Conservation (phyloP, 306 rosid species). For the Rosa lucieae region DNA sequence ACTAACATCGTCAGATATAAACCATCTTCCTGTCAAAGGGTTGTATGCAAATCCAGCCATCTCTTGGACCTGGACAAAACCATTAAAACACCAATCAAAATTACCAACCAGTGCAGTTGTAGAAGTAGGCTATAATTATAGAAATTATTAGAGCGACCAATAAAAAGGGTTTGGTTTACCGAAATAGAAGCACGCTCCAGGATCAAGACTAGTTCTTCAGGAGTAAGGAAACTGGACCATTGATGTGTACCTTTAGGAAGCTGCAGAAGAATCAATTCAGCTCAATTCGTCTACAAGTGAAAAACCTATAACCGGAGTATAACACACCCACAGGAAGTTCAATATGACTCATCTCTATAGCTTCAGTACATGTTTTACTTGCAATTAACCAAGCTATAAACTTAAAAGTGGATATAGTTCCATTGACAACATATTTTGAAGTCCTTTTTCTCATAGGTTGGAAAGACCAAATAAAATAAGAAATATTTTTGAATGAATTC, state of each 20-base stretch:
- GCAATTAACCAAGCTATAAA: neutral
- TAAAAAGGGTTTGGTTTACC: constrained; percentile 33
- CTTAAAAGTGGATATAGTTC: no score
- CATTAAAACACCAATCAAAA: constrained; percentile 17
- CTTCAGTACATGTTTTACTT: neutral
- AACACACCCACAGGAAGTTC: neutral
- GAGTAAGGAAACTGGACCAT: constrained; percentile 80
- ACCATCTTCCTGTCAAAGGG: constrained; percentile 87
- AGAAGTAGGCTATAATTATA: no score
- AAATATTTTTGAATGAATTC: no score
- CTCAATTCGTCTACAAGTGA: neutral
- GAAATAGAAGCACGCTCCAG: constrained; percentile 66
- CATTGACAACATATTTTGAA: no score
- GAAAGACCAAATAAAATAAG: no score
- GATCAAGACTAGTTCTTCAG: constrained; percentile 79
- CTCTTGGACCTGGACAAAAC: constrained; percentile 62
- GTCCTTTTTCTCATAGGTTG: no score
- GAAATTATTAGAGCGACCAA: neutral
- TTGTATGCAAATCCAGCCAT: constrained; percentile 87
- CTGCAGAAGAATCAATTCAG: constrained; percentile 40
- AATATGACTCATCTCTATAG: neutral
- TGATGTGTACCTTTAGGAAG: constrained; percentile 89
- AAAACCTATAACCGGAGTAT: neutral
- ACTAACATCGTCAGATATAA: constrained; percentile 69
- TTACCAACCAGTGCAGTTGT: neutral